A percentile compares a stretch with the other conserved stretches of the same genome.
Conservation (phyloP, 2,329 filamentous ascomycete genomes). For the Exophiala aquamarina region DNA sequence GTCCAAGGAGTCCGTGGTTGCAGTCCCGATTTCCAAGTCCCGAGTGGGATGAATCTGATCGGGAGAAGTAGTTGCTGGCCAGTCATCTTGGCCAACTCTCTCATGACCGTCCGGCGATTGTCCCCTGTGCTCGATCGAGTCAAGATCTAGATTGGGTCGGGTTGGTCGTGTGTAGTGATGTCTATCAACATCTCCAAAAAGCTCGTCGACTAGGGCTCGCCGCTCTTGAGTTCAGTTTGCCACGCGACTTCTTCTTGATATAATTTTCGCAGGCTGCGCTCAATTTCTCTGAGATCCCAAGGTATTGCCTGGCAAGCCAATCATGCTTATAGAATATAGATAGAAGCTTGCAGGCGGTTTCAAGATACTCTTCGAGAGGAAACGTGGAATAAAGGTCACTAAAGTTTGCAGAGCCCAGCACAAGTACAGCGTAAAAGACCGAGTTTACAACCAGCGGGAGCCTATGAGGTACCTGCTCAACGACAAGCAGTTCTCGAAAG, state of each 20-base stretch:
- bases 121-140: no score
- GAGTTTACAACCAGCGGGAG: slow-evolving; percentile 49
- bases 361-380: background rate
- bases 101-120: no score
- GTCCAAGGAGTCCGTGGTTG: no score
- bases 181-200: no score
- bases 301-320: background rate
- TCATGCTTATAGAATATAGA: background rate
- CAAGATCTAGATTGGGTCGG: no score
- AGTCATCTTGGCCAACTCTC: no score
- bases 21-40: no score
- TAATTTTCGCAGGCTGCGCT: background rate
- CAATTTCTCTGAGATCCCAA: background rate
- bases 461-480: slow-evolving; percentile 39
- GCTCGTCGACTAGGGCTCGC: no score
- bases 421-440: slow-evolving; percentile 46
- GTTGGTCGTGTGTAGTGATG: no score
- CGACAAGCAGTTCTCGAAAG: slow-evolving; percentile 37
- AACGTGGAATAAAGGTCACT: slow-evolving; percentile 33
- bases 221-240: no score
- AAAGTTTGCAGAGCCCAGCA: slow-evolving; percentile 47
- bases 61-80: no score
- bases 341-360: background rate
- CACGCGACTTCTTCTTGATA: background rate
- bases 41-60: no score